Evolutionary conservation across 257 asterid genomes (phyloP), one percentile per base, ranked within the genome.

Genomic region (Nicotiana noctiflora): DNA sequence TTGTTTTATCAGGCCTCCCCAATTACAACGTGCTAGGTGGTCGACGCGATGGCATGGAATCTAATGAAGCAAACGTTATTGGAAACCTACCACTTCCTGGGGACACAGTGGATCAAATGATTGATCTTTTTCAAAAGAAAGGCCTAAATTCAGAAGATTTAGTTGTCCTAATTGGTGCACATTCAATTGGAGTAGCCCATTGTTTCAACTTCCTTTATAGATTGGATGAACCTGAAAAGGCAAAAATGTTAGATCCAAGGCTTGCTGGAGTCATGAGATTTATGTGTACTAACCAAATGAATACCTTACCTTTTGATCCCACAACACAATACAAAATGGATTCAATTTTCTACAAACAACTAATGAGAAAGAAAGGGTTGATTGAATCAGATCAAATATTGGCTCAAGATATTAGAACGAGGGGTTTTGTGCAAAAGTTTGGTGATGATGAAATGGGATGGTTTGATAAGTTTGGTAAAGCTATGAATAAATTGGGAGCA

Each of bases 131-230:
- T 60, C 21, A 75, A 17, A 81, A 40, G 67, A 88, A 92, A 81
- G 93, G 95, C 53, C 11, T 92, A 34, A 31, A 84, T 0, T 10
- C 81, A 6, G 93, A 91, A 82, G 97, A 92, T 3, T 11, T 92
- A 27, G 89, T 90, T 11, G 82, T 89, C 21, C 89, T 91, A 9
- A 66, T 76, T 2, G 95, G 97, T 17, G 91, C 95, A 3, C 97
- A 92, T 51, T 92, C 94, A 21, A 79, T 88, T 10, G 94, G 97
- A 0, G 82, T 70, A 0, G 88, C 94, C 5, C 97, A 91, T 81
- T 92, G 95, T 57, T 79, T 57, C 25, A 13, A 81, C 15, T 88
- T 91, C 8, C 49, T 70, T 12, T 80, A 44, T 9, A 19, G 93
- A 80, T 72, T 89, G 52, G 82, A 37, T 9, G 80, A 86, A 31